Conservation (phyloP, 1,284 basidiomycete species). For the Xerocomus nothofagi region DNA sequence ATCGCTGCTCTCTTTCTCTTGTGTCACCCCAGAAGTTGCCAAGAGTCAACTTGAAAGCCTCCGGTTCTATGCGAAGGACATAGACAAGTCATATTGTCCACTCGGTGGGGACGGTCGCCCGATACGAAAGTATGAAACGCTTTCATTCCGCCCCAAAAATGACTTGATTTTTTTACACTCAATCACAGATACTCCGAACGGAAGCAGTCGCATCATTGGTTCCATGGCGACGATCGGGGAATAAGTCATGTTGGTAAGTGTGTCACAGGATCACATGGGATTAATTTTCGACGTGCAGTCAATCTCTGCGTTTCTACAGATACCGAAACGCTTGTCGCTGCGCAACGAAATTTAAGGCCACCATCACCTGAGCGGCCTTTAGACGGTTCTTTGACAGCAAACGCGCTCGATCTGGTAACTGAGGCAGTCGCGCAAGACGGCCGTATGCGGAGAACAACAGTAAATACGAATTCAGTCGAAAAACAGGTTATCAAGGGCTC, state of each 20-base stretch:
- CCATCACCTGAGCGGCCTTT: constrained; percentile 30
- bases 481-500: constrained; percentile 55
- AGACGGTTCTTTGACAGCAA: constrained; percentile 28
- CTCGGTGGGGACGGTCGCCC: constrained; percentile 57
- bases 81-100: constrained; percentile 55
- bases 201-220: constrained; percentile 63
- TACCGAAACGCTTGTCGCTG: constrained; percentile 25
- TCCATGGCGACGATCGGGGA: constrained; percentile 56
- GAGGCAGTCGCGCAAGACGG: constrained; percentile 40
- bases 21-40: constrained; percentile 51
- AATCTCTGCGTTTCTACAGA: constrained; percentile 13
- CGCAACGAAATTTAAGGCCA: constrained; percentile 25
- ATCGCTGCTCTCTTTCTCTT: constrained; percentile 69
- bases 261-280: constrained; percentile 2
- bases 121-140: constrained; percentile 51
- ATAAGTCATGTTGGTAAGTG: constrained; percentile 53
- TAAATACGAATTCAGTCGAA: constrained; percentile 43
- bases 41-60: constrained; percentile 53
- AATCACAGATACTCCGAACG: constrained; percentile 49
- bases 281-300: not conserved
- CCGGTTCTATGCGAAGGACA: constrained; percentile 46
- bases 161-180: not conserved
- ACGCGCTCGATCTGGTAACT: constrained; percentile 38
- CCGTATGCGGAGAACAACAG: constrained; percentile 42
- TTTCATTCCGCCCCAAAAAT: not conserved